Base-by-base conservation (phyloP, 352 stramenopile genomes). In the Phytophthora citrophthora region DNA sequence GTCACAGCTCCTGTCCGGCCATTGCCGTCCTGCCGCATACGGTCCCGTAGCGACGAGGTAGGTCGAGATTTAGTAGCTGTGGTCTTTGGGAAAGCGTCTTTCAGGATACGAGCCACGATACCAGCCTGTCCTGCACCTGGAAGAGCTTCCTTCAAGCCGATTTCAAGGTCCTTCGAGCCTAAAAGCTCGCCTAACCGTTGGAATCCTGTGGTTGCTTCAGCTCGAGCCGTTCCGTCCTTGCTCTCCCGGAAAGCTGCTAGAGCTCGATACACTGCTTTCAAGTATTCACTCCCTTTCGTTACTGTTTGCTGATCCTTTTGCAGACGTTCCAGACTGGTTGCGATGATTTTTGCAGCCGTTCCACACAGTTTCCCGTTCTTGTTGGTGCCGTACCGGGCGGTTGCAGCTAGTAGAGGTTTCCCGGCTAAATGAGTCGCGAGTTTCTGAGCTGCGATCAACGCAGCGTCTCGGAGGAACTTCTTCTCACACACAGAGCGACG, bases 401-500 rank as follows among this genome's bases (percentile, higher is more conserved):
- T 68, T 5, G 64, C 66, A 3, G 45, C 65, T 51, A 91, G 62
- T 26, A 91, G 76, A 18, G 67, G 61, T 9, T 69, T 56, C 0
- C 74, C 79, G 12, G 81, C 73, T 8, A 88, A 59, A 27, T 81
- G 74, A 4, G 34, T 18, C 15, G 76, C 68, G 11, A 90, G 58
- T 11, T 87, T 64, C 20, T 79, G 43, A 2, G 82, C 51, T 34
- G 79, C 75, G 26, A 65, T 61, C 7, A 64, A 32, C 8, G 85
- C 83, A 0, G 81, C 76, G 53, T 93, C 85, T 1, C 85, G 79
- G 5, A 93, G 53, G 38, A 93, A 92, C 15, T 75, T 74, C 58
- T 93, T 93, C 55, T 93, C 85, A 58, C 85, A 93, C 0, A 79
- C 68, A 0, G 79, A 76, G n/a, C 81, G 81, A 16, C 81, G 84